Base-by-base conservation (phyloP, 768 basidiomycete species). In the Mrakia blollopis region DNA sequence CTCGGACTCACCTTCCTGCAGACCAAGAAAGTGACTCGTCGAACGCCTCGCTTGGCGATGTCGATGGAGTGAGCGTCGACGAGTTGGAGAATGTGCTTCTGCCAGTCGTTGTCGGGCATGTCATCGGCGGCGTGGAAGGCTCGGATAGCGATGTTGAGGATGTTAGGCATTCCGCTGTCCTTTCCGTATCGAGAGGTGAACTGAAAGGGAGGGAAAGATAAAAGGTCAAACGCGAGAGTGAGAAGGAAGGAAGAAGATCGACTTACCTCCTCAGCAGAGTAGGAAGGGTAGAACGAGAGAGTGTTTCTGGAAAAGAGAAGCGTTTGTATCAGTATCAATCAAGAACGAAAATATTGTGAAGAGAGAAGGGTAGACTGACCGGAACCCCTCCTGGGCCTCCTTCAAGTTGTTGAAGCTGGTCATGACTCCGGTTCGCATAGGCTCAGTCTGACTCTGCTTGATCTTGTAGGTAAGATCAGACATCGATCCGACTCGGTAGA, bases 391-490 rank as follows among this genome's bases (percentile, higher is more conserved):
- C 65, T 80, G 78, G 30, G 79, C 57, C 50, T 80, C 79, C 61
- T 67, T 79, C 70, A 93, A 83, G 83, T 91, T 90, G 72, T 90
- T 89, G 88, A 93, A 98, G 2, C 94, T 93, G 44, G 94, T 91
- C 80, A 98, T 92, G 39, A 91, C 91, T 80, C 97, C 97, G 79
- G 88, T 91, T 65, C 97, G 91, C 54, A 92, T 85, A 32, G 97
- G 96, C 82, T 98, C 94, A 9, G 90, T 88, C 83, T 94, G 91
- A 82, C 81, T 82, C 74, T 91, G 89, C 79, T 89, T 89, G 84
- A 98, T 93, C 84, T 98, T 87, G 84, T 94, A 98, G 65, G 91
- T 93, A 79, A 99, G 86, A 83, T 99, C 97, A 81, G 94, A 96
- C 81, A 98, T 95, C 25, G 94, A 97, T 28, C 90, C 95, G 77